A percentile compares a stretch with the other conserved stretches of the same genome.
Evolutionary conservation across 2,329 filamentous ascomycete genomes (phyloP).

Genomic region (Pseudogymnoascus sp.): DNA sequence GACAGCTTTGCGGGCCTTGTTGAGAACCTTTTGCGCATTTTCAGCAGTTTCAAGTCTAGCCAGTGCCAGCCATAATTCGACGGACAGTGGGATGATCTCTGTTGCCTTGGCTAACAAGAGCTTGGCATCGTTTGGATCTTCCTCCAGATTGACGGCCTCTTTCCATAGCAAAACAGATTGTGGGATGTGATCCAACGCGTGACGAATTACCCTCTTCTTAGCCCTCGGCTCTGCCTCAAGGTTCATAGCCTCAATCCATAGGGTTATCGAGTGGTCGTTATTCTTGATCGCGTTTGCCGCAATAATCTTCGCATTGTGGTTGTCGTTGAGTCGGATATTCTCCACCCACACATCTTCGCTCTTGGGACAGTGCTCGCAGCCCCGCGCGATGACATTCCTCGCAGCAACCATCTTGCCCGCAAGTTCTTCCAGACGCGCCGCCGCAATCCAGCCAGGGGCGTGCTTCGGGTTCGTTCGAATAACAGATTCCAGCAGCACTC

Average conservation of each 20-base stretch:
- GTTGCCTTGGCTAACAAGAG: slow-evolving; percentile 90
- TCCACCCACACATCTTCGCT: slow-evolving; percentile 95
- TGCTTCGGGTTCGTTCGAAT: slow-evolving; percentile 96
- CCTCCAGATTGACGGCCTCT: slow-evolving; percentile 90
- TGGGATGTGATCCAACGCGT: slow-evolving; percentile 86
- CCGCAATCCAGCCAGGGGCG: slow-evolving; percentile 91
- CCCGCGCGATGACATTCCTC: slow-evolving; percentile 78
- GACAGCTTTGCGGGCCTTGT: slow-evolving; percentile 87
- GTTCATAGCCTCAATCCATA: slow-evolving; percentile 96
- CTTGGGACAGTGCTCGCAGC: slow-evolving; percentile 85
- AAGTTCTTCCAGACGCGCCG: slow-evolving; percentile 83
- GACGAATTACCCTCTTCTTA: slow-evolving; percentile 87
- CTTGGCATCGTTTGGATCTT: slow-evolving; percentile 79
- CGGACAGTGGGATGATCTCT: slow-evolving; percentile 86
- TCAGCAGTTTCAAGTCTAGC: slow-evolving; percentile 84
- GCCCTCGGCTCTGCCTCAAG: slow-evolving; percentile 75
- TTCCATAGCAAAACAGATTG: slow-evolving; percentile 98
- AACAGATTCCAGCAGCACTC: slow-evolving; percentile 88
- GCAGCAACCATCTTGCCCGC: slow-evolving; percentile 89
- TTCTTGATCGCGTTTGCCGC: slow-evolving; percentile 88
- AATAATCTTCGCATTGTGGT: slow-evolving; percentile 90
- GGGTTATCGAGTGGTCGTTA: slow-evolving; percentile 77
- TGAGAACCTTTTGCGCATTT: slow-evolving; percentile 90
- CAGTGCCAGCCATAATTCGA: slow-evolving; percentile 91
- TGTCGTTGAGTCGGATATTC: slow-evolving; percentile 87